A percentile compares a stretch with the other conserved stretches of the same genome.
Conservation (phyloP, 148 eudicot genomes). For the Pouteria glomerata region DNA sequence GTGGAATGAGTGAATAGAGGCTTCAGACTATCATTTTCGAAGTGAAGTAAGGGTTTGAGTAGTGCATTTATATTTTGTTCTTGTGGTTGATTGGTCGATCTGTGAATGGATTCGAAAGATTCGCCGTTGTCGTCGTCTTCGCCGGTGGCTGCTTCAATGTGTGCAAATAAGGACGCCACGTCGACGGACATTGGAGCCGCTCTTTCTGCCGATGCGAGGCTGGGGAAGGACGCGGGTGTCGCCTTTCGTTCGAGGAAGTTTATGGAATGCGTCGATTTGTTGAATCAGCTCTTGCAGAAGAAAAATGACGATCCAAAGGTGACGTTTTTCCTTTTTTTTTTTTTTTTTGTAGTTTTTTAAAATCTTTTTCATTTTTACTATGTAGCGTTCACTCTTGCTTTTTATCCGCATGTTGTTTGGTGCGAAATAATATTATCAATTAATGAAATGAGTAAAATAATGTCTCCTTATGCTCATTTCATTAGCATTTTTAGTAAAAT, state of each 20-base stretch:
- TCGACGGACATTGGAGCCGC: conserved; percentile 40
- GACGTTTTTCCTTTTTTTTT: background rate
- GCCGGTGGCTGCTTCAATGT: conserved; percentile 15
- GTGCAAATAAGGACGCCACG: conserved; percentile 24
- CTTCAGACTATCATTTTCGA: background rate
- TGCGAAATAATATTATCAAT: background rate
- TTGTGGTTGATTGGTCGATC: conserved; percentile 21
- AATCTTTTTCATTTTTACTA: background rate
- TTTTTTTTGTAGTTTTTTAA: background rate
- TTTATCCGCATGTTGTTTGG: background rate
- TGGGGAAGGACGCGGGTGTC: conserved; percentile 63
- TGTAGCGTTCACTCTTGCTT: background rate
- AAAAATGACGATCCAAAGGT: conserved; percentile 77
- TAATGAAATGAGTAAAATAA: background rate
- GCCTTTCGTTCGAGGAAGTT: conserved; percentile 67
- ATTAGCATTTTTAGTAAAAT: no score
- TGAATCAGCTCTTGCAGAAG: conserved; percentile 56
- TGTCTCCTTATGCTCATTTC: background rate
- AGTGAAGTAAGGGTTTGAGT: background rate
- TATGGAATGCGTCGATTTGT: conserved; percentile 56
- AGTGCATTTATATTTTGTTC: no score
- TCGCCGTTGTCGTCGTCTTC: conserved; percentile 29
- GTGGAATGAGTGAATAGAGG: background rate
- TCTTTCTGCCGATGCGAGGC: conserved; percentile 28
- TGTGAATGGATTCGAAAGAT: conserved; percentile 67